Conservation (phyloP, 2,329 filamentous ascomycete species). For the Sporothrix euskadiensis region DNA sequence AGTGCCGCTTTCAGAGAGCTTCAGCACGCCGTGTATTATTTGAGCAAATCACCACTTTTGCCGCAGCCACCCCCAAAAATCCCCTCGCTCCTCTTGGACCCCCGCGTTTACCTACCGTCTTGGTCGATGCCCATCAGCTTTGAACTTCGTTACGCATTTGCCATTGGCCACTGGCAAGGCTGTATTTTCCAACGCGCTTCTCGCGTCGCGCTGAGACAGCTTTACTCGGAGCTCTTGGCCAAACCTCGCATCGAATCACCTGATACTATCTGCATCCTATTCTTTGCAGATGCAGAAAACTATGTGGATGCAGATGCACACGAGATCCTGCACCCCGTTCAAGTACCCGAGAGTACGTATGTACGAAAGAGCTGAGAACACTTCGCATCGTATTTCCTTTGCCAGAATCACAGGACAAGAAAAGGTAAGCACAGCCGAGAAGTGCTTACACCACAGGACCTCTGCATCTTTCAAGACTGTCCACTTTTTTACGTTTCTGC, state of each 20-base stretch:
- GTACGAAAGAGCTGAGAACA: neutral
- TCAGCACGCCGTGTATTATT: neutral
- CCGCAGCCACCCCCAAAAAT: constrained; percentile 3
- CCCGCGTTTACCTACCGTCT: neutral
- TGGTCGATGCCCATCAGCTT: neutral
- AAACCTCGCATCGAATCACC: neutral
- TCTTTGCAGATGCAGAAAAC: neutral
- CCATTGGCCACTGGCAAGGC: neutral
- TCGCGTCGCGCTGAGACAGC: neutral
- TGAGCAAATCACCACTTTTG: neutral
- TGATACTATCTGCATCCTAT: neutral
- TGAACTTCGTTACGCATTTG: neutral
- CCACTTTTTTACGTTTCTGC: neutral
- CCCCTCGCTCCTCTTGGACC: neutral
- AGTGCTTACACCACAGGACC: neutral
- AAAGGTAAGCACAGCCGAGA: neutral
- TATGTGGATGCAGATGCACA: neutral
- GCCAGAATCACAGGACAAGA: neutral
- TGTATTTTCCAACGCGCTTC: constrained; percentile 9
- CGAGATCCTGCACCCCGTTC: neutral
- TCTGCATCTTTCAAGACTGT: neutral
- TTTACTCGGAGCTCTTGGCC: neutral
- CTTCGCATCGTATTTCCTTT: neutral
- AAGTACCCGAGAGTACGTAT: neutral
- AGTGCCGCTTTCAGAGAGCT: constrained; percentile 6